Percentiles rank a stretch among this genome's conserved stretches.
Evolutionary conservation across 371 early-diverging fungal species (phyloP).

Genomic region (Rhizopus microsporus): DNA sequence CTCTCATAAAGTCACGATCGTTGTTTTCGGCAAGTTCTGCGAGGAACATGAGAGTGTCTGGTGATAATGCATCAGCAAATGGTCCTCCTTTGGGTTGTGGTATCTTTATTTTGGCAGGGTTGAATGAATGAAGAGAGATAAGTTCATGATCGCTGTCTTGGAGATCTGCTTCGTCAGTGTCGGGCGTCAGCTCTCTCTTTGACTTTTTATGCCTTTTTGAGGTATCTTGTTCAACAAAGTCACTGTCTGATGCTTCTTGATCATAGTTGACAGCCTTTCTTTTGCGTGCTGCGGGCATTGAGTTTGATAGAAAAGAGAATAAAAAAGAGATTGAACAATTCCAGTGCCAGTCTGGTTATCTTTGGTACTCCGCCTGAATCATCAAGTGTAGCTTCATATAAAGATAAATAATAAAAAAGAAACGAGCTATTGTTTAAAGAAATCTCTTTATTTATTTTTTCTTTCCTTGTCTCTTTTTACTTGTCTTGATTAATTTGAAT

Average conservation of each 20-base stretch:
- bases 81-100: conserved; percentile 52
- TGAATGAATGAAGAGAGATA: conserved; percentile 10
- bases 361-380: too few relatives aligned
- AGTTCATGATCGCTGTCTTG: conserved; percentile 19
- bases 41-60: conserved; percentile 51
- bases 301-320: too few relatives aligned
- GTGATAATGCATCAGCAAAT: conserved; percentile 55
- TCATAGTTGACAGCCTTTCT: too few relatives aligned
- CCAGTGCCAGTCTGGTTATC: too few relatives aligned
- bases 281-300: too few relatives aligned
- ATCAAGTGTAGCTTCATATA: too few relatives aligned
- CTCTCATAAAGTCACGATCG: conserved; percentile 52
- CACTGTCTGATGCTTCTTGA: too few relatives aligned
- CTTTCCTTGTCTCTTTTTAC: conserved; percentile 21
- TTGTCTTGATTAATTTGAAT: conserved; percentile 24
- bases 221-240: neutral
- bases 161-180: conserved; percentile 12
- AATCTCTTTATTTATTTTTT: neutral
- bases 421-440: too few relatives aligned
- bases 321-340: too few relatives aligned
- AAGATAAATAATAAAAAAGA: too few relatives aligned
- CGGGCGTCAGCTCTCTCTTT: neutral
- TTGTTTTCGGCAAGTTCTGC: conserved; percentile 53
- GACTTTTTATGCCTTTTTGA: neutral
- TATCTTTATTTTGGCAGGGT: conserved; percentile 30